phyloP scores from a whole-genome alignment of 306 rosid genomes.

The Prunus mongolica region DNA sequence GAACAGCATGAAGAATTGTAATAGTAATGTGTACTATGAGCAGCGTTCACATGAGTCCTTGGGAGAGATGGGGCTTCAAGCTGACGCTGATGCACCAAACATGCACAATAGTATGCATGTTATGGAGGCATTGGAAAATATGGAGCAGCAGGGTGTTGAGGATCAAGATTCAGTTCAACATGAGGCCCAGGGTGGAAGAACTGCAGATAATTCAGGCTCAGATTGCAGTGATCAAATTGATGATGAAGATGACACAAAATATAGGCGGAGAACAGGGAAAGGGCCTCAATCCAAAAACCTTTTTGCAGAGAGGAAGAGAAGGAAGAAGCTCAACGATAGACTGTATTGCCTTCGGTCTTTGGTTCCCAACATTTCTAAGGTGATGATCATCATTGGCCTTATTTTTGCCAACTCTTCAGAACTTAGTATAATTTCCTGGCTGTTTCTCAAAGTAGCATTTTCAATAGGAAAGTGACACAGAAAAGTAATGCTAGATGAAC shows the following conservation, averaged over 20 bases:
- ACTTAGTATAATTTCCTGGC: no score
- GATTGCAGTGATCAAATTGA: conserved; percentile 89
- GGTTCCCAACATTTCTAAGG: conserved; percentile 92
- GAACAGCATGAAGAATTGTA: conserved; percentile 27
- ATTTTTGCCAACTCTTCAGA: no score
- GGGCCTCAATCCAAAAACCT: conserved; percentile 82
- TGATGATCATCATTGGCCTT: conserved; percentile 5
- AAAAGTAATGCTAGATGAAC: neutral
- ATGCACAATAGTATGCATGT: conserved; percentile 21
- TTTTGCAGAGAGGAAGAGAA: conserved; percentile 81
- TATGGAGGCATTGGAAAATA: conserved; percentile 36
- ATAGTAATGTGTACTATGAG: neutral
- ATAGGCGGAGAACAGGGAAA: conserved; percentile 58
- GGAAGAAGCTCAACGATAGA: conserved; percentile 91
- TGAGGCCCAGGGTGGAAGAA: conserved; percentile 34
- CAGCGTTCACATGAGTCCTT: conserved; percentile 43
- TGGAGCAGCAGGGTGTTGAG: conserved; percentile 44
- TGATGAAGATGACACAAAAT: conserved; percentile 72
- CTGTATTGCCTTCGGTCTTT: conserved; percentile 73
- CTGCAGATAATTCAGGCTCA: conserved; percentile 54
- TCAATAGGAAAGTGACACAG: neutral
- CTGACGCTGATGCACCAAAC: conserved; percentile 15
- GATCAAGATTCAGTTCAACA: conserved; percentile 51
- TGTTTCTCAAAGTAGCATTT: neutral
- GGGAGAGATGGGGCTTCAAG: conserved; percentile 37